Conservation (phyloP, 768 basidiomycete species). For the Pleurotus giganteus region DNA sequence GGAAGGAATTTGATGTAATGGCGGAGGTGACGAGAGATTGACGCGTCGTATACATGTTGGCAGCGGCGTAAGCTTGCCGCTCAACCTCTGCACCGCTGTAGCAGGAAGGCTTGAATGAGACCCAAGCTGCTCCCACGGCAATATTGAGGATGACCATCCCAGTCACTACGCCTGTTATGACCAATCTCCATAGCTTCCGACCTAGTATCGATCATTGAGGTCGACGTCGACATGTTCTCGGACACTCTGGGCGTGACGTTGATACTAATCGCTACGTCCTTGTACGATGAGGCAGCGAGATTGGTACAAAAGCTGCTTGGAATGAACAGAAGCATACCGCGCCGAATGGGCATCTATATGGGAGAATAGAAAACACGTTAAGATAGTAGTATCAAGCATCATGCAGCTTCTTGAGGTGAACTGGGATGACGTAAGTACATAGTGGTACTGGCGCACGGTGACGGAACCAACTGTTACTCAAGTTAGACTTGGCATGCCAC, state of each 20-base stretch:
- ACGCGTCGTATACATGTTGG: slow-evolving; percentile 1
- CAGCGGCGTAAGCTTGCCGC: not conserved
- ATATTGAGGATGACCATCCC: slow-evolving; percentile 8
- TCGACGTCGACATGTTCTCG: not conserved
- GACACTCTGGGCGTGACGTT: too few relatives aligned
- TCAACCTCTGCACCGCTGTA: not conserved
- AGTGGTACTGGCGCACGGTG: too few relatives aligned
- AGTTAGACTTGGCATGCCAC: not conserved
- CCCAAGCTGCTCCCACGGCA: slow-evolving; percentile 1
- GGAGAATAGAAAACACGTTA: too few relatives aligned
- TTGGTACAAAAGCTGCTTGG: too few relatives aligned
- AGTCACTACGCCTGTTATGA: not conserved
- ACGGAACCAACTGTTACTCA: too few relatives aligned
- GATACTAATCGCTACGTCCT: too few relatives aligned
- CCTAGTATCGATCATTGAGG: not conserved
- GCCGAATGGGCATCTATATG: too few relatives aligned
- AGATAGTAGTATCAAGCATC: too few relatives aligned
- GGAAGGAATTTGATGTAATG: slow-evolving; percentile 1
- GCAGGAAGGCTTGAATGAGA: not conserved
- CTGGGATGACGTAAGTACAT: too few relatives aligned
- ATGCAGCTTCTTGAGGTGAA: too few relatives aligned
- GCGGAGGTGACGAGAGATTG: slow-evolving; percentile 3
- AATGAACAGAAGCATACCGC: too few relatives aligned
- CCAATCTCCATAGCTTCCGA: not conserved
- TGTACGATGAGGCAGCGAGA: too few relatives aligned